Conservation (phyloP, 106 monocot species). For the Xerophyta viscosa region DNA sequence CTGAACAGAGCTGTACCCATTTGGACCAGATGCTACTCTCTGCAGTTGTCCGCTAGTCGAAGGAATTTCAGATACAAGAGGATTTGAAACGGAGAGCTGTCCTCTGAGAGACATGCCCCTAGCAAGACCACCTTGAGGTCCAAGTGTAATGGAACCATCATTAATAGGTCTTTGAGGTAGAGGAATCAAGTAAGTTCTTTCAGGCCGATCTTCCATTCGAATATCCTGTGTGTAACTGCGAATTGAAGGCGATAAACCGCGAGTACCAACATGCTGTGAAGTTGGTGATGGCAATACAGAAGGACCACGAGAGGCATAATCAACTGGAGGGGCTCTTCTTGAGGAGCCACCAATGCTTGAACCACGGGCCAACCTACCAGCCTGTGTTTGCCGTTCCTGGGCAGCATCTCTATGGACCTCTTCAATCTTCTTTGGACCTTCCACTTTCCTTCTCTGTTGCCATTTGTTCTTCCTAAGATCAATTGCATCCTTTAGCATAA, state of each 20-base stretch:
- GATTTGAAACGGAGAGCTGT: constrained; percentile 38
- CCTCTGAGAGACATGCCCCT: constrained; percentile 86
- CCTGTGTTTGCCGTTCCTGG: constrained; percentile 79
- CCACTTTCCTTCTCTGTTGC: constrained; percentile 89
- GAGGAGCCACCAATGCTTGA: constrained; percentile 33
- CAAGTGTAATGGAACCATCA: constrained; percentile 65
- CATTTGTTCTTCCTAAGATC: constrained; percentile 88
- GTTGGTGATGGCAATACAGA: constrained; percentile 32
- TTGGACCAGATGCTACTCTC: constrained; percentile 36
- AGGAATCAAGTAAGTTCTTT: constrained; percentile 55
- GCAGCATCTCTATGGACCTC: constrained; percentile 95
- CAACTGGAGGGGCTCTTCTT: constrained; percentile 43
- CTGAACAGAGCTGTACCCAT: constrained; percentile 26
- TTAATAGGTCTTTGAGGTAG: constrained; percentile 47
- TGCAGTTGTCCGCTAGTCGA: constrained; percentile 18
- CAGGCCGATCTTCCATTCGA: constrained; percentile 54
- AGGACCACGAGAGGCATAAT: constrained; percentile 49
- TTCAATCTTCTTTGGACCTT: constrained; percentile 96
- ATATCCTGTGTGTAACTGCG: constrained; percentile 55
- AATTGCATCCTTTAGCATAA: constrained; percentile 82
- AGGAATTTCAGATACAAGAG: constrained; percentile 15
- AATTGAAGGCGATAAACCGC: constrained; percentile 31
- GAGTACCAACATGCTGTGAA: constrained; percentile 33
- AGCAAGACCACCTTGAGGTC: constrained; percentile 94
- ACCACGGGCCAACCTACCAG: constrained; percentile 55